Percentiles rank a stretch among this genome's conserved stretches.
These are phyloP conservation scores for Urochloa ruziziensis DNA, from an alignment of 176 grass and related monocot genomes.

Conservation along the genomic window DNA sequence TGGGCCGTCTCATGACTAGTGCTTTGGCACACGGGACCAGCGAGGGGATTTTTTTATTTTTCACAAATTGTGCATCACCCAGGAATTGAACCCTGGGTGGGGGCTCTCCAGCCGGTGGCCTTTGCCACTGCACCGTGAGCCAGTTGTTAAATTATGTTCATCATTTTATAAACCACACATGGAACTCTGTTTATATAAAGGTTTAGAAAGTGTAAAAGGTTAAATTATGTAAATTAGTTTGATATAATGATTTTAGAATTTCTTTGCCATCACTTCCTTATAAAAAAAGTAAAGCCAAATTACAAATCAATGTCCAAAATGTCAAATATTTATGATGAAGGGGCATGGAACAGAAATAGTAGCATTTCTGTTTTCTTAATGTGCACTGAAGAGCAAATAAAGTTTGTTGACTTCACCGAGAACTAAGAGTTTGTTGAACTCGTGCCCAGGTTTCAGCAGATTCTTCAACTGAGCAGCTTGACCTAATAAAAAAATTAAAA, in stretches of 20 bases:
- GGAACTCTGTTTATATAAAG: not conserved
- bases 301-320: not conserved
- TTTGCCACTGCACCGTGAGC: no score
- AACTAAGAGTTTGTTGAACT: slow-evolving; percentile 85
- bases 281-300: not conserved
- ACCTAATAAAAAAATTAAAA: slow-evolving; percentile 44
- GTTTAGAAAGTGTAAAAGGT: not conserved
- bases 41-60: no score
- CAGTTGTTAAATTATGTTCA: not conserved
- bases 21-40: no score
- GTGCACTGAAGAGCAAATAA: slow-evolving; percentile 4
- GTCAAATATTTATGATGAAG: not conserved
- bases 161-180: slow-evolving; percentile 10
- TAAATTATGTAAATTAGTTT: not conserved
- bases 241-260: not conserved
- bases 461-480: slow-evolving; percentile 79
- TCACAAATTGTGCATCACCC: no score
- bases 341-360: not conserved
- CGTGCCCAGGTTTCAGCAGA: slow-evolving; percentile 79
- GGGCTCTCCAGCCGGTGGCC: no score
- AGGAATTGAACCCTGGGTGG: no score
- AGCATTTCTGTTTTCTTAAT: not conserved
- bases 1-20: no score
- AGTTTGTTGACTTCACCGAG: slow-evolving; percentile 58
- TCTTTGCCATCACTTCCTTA: not conserved